Percentiles rank a stretch among this genome's conserved stretches.
Evolutionary conservation across 768 basidiomycete species (phyloP).

Genomic region (Lactarius pseudohatsudake): DNA sequence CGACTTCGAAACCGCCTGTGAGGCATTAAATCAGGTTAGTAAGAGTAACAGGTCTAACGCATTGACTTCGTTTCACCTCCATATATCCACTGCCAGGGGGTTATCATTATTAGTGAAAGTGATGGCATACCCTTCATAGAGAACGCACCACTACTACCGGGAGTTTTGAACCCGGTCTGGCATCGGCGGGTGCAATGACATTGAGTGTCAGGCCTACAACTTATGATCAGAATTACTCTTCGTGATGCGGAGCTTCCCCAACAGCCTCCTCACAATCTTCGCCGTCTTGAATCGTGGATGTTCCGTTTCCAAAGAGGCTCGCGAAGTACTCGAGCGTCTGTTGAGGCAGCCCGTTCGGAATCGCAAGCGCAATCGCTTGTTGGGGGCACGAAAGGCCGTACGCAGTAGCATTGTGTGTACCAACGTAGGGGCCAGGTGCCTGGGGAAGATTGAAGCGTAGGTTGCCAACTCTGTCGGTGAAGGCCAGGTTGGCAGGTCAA

Average conservation of each 20-base stretch:
- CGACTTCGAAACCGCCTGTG: conserved; percentile 6
- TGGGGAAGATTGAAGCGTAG: conserved; percentile 42
- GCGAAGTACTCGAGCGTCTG: conserved; percentile 5
- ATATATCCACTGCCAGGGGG: conserved; percentile 30
- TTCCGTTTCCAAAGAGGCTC: not conserved
- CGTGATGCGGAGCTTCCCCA: not conserved
- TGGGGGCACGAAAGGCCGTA: conserved; percentile 33
- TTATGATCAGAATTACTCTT: not conserved
- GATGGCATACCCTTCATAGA: not conserved
- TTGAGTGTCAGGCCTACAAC: conserved; percentile 30
- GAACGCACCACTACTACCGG: conserved; percentile 32
- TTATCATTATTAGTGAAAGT: not conserved
- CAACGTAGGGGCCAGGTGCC: conserved; percentile 19
- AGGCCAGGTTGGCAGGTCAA: not conserved
- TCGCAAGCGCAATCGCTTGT: conserved; percentile 4
- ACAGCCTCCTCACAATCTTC: conserved; percentile 29
- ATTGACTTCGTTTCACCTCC: conserved; percentile 22
- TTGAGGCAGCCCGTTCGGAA: not conserved
- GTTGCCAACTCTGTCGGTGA: conserved; percentile 34
- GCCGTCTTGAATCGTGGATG: not conserved
- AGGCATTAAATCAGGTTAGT: not conserved
- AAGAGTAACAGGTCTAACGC: not conserved
- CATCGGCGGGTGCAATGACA: conserved; percentile 25
- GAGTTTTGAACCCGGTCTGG: conserved; percentile 14
- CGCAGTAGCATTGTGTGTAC: conserved; percentile 20